Conservation (phyloP, 371 early-diverging fungal genomes). For the Catenaria anguillulae region DNA sequence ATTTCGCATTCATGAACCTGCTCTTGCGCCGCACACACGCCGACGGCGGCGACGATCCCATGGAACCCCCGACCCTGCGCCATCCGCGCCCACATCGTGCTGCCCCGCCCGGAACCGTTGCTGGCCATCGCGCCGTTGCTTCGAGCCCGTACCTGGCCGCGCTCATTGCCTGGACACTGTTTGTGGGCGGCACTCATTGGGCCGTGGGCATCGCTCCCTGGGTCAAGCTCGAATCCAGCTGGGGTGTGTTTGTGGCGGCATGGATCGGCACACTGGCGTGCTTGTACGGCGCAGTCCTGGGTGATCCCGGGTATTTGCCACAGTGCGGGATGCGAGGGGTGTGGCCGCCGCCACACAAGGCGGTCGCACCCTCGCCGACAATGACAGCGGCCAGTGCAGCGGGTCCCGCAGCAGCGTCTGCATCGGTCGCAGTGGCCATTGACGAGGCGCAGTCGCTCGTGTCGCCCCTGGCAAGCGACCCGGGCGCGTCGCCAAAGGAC, state of each 20-base stretch:
- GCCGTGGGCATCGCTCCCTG: conserved; percentile 29
- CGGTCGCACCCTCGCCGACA: neutral
- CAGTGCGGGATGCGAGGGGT: conserved; percentile 14
- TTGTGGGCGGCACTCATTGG: conserved; percentile 54
- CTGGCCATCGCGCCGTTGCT: conserved; percentile 20
- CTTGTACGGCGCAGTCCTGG: conserved; percentile 47
- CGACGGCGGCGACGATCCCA: neutral
- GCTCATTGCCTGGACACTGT: conserved; percentile 66
- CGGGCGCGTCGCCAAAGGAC: too few species aligned
- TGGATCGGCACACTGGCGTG: neutral
- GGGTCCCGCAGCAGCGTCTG: too few species aligned
- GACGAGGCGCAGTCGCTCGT: too few species aligned
- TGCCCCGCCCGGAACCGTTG: too few species aligned
- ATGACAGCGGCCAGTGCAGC: too few species aligned
- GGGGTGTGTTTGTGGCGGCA: neutral
- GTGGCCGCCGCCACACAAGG: conserved; percentile 25
- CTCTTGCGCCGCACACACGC: neutral
- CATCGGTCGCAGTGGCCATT: too few species aligned
- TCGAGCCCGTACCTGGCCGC: conserved; percentile 68
- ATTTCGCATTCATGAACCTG: neutral
- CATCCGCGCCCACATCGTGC: conserved; percentile 7
- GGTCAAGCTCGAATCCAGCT: too few species aligned
- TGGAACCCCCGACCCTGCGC: neutral
- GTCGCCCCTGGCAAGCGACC: too few species aligned
- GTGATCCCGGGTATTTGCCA: conserved; percentile 72